Conservation (phyloP, 306 rosid species). For the Prunus mume region DNA sequence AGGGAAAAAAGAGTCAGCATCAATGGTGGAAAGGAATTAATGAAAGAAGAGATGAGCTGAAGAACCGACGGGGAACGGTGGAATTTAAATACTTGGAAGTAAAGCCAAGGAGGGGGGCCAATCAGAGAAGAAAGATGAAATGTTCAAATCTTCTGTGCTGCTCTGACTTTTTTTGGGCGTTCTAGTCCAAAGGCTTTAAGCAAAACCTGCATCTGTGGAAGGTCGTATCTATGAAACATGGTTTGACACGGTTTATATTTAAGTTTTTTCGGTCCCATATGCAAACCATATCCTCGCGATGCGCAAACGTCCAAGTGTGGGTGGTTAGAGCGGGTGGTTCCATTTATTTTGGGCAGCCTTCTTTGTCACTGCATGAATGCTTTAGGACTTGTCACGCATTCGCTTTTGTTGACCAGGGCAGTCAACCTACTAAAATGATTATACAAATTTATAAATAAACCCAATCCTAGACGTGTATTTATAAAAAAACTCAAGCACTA, state of each 20-base stretch:
- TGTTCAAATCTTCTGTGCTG: not conserved
- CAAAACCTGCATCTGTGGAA: not conserved
- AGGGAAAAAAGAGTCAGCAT: conserved; percentile 7
- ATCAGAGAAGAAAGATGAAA: not conserved
- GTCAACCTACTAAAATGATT: too few relatives aligned
- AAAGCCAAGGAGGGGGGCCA: not conserved
- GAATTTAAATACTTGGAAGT: not conserved
- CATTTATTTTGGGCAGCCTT: not conserved
- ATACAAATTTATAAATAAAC: too few relatives aligned
- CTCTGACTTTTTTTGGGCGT: not conserved
- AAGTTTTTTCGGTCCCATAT: not conserved
- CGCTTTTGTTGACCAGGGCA: too few relatives aligned
- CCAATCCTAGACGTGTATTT: too few relatives aligned
- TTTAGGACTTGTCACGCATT: too few relatives aligned
- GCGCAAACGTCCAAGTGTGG: too few relatives aligned
- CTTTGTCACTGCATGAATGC: too few relatives aligned
- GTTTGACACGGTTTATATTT: not conserved
- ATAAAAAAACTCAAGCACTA: too few relatives aligned
- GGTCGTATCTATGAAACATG: not conserved
- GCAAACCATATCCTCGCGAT: too few relatives aligned
- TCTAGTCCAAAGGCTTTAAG: not conserved
- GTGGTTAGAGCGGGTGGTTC: too few relatives aligned
- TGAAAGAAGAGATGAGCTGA: not conserved
- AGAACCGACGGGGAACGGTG: not conserved
- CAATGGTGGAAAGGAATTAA: not conserved